phyloP scores from a whole-genome alignment of 148 eudicot species.

The Chenopodium album region DNA sequence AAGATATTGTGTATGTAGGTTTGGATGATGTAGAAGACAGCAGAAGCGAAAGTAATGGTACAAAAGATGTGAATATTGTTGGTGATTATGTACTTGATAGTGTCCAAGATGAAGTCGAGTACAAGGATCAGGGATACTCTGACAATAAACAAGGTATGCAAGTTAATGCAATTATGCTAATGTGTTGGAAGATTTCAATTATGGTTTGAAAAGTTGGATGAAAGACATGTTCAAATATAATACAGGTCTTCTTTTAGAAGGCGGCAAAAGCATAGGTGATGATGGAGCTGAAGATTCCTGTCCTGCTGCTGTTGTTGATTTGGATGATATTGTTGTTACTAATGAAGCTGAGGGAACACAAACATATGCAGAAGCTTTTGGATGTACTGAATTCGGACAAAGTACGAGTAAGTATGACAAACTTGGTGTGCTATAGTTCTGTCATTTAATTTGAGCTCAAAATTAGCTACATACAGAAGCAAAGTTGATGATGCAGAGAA shows the following conservation, averaged over 20 bases:
- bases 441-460: background rate
- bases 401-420: background rate
- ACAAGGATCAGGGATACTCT: slow-evolving; percentile 2
- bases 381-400: background rate
- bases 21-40: background rate
- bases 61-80: background rate
- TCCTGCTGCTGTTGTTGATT: too few relatives aligned
- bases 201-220: background rate
- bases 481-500: too few relatives aligned
- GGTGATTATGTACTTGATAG: background rate
- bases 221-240: background rate
- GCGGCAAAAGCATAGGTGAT: background rate
- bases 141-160: slow-evolving; percentile 6
- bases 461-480: background rate
- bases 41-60: background rate
- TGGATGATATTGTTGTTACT: too few relatives aligned
- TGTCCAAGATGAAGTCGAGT: background rate
- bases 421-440: background rate
- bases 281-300: background rate
- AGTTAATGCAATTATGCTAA: background rate
- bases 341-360: background rate
- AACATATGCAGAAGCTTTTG: background rate
- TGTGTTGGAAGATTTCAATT: too few relatives aligned
- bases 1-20: background rate
- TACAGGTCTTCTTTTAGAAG: background rate